Percentiles rank a stretch among this genome's conserved stretches.
These are phyloP conservation scores for Chytriomyces confervae DNA, from an alignment of 192 early-diverging fungal genomes.

Conservation along the genomic window DNA sequence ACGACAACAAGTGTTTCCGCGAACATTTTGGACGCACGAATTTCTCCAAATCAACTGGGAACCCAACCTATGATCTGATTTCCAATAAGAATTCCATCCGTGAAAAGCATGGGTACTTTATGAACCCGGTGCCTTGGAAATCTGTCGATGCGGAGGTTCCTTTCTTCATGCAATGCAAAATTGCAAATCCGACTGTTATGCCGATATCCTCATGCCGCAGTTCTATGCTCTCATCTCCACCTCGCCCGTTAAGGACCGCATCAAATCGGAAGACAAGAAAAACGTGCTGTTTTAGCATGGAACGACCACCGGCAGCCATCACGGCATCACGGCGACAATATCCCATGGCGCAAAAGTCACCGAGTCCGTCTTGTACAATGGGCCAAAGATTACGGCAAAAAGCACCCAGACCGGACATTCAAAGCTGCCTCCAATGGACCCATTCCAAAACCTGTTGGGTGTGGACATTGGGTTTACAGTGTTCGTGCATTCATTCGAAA, in stretches of 20 bases:
- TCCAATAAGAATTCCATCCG: neutral
- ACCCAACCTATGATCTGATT: neutral
- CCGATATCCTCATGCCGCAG: conserved; percentile 21
- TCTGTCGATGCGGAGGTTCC: neutral
- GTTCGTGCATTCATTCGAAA: neutral
- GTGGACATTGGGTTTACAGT: neutral
- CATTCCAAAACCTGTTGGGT: neutral
- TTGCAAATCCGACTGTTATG: conserved; percentile 23
- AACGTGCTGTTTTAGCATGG: conserved; percentile 33
- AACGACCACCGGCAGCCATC: conserved; percentile 2
- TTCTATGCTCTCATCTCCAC: neutral
- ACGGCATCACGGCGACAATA: neutral
- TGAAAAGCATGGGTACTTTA: neutral
- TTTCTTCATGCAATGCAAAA: conserved; percentile 16
- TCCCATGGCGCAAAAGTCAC: neutral
- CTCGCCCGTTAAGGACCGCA: neutral
- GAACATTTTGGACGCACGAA: neutral
- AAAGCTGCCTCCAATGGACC: neutral
- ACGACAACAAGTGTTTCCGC: neutral
- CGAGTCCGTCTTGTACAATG: neutral
- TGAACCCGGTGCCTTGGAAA: neutral
- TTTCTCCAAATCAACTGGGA: neutral
- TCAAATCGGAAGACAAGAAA: conserved; percentile 8
- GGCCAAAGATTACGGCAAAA: neutral
- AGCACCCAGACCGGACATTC: neutral